phyloP scores from a whole-genome alignment of 1,139 yeast species.

The Candida anutae region DNA sequence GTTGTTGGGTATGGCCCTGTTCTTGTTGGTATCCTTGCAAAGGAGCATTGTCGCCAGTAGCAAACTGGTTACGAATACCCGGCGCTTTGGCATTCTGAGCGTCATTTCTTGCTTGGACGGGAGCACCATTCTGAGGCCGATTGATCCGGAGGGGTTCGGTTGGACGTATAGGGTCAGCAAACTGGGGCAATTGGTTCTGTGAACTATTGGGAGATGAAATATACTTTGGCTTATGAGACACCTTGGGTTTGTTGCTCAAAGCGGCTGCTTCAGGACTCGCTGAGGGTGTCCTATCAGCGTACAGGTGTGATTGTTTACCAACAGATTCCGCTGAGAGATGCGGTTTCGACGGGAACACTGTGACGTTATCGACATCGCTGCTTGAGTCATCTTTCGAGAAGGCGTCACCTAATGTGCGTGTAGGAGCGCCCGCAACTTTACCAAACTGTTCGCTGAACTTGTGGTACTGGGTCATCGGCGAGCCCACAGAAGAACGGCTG shows the following conservation, averaged over 20 bases:
- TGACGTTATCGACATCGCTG: not conserved
- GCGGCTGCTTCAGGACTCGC: slow-evolving; percentile 8
- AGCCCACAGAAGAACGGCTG: slow-evolving; percentile 35
- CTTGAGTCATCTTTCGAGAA: slow-evolving; percentile 3
- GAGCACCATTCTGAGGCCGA: too few relatives aligned
- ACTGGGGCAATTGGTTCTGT: slow-evolving; percentile 23
- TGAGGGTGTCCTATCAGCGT: too few relatives aligned
- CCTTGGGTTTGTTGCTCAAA: slow-evolving; percentile 2
- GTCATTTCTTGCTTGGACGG: too few relatives aligned
- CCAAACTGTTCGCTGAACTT: slow-evolving; percentile 44
- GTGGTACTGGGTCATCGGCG: slow-evolving; percentile 47
- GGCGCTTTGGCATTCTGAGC: slow-evolving; percentile 3
- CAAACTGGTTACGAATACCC: not conserved
- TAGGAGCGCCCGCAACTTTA: slow-evolving; percentile 16
- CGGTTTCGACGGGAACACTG: slow-evolving; percentile 1
- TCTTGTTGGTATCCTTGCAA: slow-evolving; percentile 1
- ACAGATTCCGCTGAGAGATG: not conserved
- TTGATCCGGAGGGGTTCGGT: too few relatives aligned
- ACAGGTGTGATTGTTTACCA: not conserved
- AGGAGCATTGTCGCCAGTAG: slow-evolving; percentile 1
- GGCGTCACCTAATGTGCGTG: too few relatives aligned
- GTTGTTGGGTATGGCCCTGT: slow-evolving; percentile 1
- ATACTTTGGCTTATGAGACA: slow-evolving; percentile 21
- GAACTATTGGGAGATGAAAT: slow-evolving; percentile 29
- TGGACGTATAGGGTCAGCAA: too few relatives aligned